Base-by-base conservation (phyloP, 768 basidiomycete species). In the Boletus vinaceobasis region DNA sequence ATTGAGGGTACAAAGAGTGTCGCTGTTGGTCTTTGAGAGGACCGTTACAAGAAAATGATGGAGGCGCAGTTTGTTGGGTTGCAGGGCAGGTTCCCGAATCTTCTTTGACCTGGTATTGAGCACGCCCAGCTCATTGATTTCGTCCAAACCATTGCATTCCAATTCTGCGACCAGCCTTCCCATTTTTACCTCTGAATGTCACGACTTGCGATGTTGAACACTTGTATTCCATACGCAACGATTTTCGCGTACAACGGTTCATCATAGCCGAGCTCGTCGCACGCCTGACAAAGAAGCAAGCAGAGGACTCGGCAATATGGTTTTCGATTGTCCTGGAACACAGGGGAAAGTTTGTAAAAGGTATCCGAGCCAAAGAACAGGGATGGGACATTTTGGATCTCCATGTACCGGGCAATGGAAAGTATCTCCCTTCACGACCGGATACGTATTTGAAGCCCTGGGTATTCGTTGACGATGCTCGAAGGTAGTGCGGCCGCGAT, bases 351-450 rank as follows among this genome's bases (percentile, higher is more conserved):
- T 52, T 56, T 29, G 50, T 59, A 27, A 40, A 23, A 53, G 48
- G 37, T 60, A 29, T 33, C 44, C 13, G 54, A 60, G 38, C 58
- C 60, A 19, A 65, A 65, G 62, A 62, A 72, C 40, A 57, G 67
- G 55, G 57, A 68, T 58, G 69, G 63, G 47, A 43, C 37, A 5
- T 59, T 68, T 38, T 58, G 58, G 11, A 66, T 72, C 17, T 55
- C 58, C 26, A 35, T 63, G 48, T 64, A 48, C 33, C 48, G 72
- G 61, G 63, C 0, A 68, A 68, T 23, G 73, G 75, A 7, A n/a
- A n/a, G n/a, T n/a, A n/a, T n/a, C n/a, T n/a, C n/a, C n/a, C n/a
- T n/a, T n/a, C n/a, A n/a, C n/a, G n/a, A n/a, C n/a, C n/a, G n/a
- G n/a, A n/a, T n/a, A n/a, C n/a, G n/a, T n/a, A n/a, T n/a, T n/a